Base-by-base conservation (phyloP, 495 filamentous ascomycete genomes). In the Eremomyces bilateralis region DNA sequence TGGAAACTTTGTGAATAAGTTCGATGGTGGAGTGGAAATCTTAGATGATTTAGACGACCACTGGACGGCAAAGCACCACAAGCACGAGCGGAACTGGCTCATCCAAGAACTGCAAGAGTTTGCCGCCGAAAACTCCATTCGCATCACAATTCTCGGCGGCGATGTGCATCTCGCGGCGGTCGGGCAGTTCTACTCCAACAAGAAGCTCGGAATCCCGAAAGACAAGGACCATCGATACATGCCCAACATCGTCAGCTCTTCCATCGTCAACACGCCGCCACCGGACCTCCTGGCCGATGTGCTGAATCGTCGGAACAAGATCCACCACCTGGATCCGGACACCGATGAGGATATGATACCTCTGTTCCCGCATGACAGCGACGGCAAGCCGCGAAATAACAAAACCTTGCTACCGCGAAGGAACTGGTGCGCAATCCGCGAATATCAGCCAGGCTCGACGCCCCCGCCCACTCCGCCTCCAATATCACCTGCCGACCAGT, bases 341-440 rank as follows among this genome's bases (percentile, higher is more conserved):
- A 94, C 88, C 0, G 82, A 95, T 38, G 88, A 97, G 53, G 72
- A 83, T 47, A 85, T 95, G 76, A 81, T 93, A 34, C 81, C 88
- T 1, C 70, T 95, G 35, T 97, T 97, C 53, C 63, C 60, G 0
- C 70, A 77, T 33, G 88, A 91, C 46, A 80, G 92, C 2, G 82
- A 92, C 45, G 79, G 78, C 29, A 84, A 82, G 48, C 60, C 69
- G 8, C 69, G 88, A 40, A 93, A 90, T 48, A 97, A 97, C 54
- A 85, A 81, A 44, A 68, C 71, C 36, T 58, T 97, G n/a, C 63
- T 97, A 10, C 83, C 84, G 19, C 72, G 90, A 25, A 67, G 83
- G 20, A 94, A 94, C 46, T 94, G 81, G 79, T 91, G 81, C 53
- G 76, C 79, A 4, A 83, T 94, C 40, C 65, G 76, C 20, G 60